Percentiles rank a stretch among this genome's conserved stretches.
These are phyloP conservation scores for Brassica napus DNA, from an alignment of 345 rosid genomes.

Conservation along the genomic window DNA sequence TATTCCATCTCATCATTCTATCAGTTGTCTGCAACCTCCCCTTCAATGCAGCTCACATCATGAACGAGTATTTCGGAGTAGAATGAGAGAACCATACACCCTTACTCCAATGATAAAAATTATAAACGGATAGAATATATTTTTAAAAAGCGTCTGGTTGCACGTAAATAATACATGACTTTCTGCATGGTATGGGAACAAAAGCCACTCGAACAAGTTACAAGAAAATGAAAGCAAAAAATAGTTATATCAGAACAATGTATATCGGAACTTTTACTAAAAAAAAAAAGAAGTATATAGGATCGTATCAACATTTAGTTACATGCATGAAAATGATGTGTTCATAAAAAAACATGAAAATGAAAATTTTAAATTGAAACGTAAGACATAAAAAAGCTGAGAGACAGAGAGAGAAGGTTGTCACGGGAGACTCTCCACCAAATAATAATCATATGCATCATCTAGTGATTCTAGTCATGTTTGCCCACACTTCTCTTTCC, in stretches of 20 bases:
- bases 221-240: not conserved
- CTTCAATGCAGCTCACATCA: too few species aligned
- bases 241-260: not conserved
- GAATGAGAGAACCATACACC: too few species aligned
- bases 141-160: not conserved
- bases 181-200: conserved; percentile 1
- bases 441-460: conserved; percentile 15
- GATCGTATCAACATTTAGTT: not conserved
- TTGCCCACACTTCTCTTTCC: conserved; percentile 33
- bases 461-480: conserved; percentile 30
- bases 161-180: not conserved
- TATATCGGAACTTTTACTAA: not conserved
- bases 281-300: not conserved
- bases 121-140: not conserved
- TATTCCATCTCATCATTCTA: too few species aligned
- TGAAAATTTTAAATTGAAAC: not conserved
- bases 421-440: conserved; percentile 35
- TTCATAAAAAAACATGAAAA: not conserved
- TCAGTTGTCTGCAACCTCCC: too few species aligned
- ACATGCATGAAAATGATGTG: not conserved
- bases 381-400: conserved; percentile 28
- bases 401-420: conserved; percentile 28
- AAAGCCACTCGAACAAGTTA: not conserved
- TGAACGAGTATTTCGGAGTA: too few species aligned
- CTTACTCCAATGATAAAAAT: not conserved